Evolutionary conservation across 2,329 filamentous ascomycete species (phyloP).

Genomic region (Talaromyces sp.): DNA sequence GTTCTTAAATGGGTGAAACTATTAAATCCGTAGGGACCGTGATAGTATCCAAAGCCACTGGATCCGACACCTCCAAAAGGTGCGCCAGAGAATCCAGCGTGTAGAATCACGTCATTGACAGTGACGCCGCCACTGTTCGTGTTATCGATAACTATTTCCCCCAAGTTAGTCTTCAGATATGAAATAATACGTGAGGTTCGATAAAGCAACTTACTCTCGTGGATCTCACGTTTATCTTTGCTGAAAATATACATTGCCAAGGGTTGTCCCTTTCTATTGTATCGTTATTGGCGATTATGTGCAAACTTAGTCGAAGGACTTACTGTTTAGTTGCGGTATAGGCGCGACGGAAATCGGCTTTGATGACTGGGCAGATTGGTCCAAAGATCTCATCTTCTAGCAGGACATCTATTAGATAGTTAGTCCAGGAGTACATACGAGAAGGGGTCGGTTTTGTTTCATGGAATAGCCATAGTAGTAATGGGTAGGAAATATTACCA

Average conservation of each 20-base stretch:
- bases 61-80: constrained; percentile 53
- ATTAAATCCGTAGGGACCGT: constrained; percentile 50
- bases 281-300: neutral
- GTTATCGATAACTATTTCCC: constrained; percentile 3
- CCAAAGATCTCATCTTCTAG: constrained; percentile 48
- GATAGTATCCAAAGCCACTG: constrained; percentile 50
- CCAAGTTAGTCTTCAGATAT: neutral
- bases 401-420: constrained; percentile 29
- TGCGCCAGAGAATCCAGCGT: constrained; percentile 41
- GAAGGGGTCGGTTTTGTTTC: no score
- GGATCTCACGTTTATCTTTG: constrained; percentile 22
- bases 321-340: constrained; percentile 8
- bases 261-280: constrained; percentile 24
- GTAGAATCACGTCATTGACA: constrained; percentile 50
- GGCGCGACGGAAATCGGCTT: neutral
- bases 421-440: neutral
- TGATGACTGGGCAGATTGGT: constrained; percentile 43
- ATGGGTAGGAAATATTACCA: constrained; percentile 20
- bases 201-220: neutral
- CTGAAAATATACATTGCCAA: constrained; percentile 46
- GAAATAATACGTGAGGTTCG: no score
- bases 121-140: constrained; percentile 52
- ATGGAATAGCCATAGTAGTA: neutral
- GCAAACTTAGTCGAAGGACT: neutral
- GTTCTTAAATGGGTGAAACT: constrained; percentile 35